A percentile compares a stretch with the other conserved stretches of the same genome.
Evolutionary conservation across 805 yeast genomes (phyloP).

Genomic region (Lachancea cidri): DNA sequence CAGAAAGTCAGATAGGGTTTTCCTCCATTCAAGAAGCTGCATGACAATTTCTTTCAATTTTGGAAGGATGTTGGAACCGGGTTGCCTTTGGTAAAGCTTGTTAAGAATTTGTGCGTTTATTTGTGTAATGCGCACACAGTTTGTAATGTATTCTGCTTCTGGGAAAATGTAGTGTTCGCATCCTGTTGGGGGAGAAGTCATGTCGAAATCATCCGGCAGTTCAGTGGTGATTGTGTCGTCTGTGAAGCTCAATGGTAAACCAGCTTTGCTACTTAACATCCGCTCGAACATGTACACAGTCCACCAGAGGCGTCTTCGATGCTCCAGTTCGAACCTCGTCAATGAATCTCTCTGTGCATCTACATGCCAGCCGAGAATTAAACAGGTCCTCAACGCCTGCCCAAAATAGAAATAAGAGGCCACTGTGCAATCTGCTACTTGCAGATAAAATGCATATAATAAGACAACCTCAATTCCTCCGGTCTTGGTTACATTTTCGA

Average conservation of each 20-base stretch:
- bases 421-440: slow-evolving; percentile 79
- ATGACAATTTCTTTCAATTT: slow-evolving; percentile 66
- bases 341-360: slow-evolving; percentile 70
- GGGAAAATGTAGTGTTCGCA: slow-evolving; percentile 68
- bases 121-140: slow-evolving; percentile 73
- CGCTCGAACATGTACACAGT: slow-evolving; percentile 77
- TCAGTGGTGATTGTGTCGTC: slow-evolving; percentile 79
- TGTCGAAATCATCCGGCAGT: slow-evolving; percentile 66
- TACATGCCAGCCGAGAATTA: slow-evolving; percentile 75
- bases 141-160: slow-evolving; percentile 68
- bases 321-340: slow-evolving; percentile 68
- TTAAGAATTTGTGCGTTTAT: slow-evolving; percentile 70
- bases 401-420: slow-evolving; percentile 80
- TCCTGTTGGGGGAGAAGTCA: slow-evolving; percentile 55
- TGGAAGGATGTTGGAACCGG: slow-evolving; percentile 69
- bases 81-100: slow-evolving; percentile 67
- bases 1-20: slow-evolving; percentile 56
- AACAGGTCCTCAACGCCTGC: slow-evolving; percentile 63
- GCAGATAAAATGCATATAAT: slow-evolving; percentile 71
- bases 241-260: slow-evolving; percentile 70
- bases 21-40: slow-evolving; percentile 63
- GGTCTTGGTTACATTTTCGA: slow-evolving; percentile 55
- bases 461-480: slow-evolving; percentile 66
- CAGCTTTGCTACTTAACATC: slow-evolving; percentile 79
- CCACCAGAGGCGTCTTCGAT: slow-evolving; percentile 83